Conservation (phyloP, 768 basidiomycete genomes). For the Fomitopsis pulvina region DNA sequence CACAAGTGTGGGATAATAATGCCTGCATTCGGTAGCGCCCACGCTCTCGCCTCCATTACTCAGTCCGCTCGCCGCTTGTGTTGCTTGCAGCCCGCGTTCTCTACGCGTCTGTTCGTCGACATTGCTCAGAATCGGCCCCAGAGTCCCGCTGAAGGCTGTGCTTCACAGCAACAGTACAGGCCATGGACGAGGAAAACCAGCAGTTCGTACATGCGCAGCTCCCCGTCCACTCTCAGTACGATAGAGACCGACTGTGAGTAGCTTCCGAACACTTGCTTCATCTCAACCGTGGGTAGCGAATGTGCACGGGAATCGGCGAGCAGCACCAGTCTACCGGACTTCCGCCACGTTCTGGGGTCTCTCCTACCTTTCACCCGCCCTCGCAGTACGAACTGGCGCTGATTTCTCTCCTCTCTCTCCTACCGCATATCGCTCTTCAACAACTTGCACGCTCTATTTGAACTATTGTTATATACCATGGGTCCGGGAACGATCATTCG, state of each 20-base stretch:
- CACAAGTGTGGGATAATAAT: no score
- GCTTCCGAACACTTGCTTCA: constrained; percentile 6
- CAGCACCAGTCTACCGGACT: not conserved
- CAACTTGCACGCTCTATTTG: not conserved
- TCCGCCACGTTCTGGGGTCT: no score
- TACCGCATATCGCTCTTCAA: not conserved
- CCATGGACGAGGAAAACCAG: constrained; percentile 19
- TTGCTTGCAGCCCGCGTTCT: no score
- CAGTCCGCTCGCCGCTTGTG: no score
- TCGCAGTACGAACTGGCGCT: no score
- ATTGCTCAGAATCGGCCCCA: no score
- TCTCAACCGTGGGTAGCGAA: not conserved
- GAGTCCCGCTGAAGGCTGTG: not conserved
- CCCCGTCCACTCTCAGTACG: constrained; percentile 20
- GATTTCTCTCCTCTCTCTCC: not conserved
- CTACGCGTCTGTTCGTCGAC: no score
- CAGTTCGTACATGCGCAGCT: constrained; percentile 21
- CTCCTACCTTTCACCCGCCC: no score
- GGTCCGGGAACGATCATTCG: not conserved
- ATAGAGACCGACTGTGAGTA: constrained; percentile 34
- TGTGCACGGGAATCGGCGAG: not conserved
- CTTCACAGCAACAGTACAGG: constrained; percentile 4
- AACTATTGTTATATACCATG: not conserved
- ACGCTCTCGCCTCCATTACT: no score
- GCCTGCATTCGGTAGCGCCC: no score